Base-by-base conservation (phyloP, 352 stramenopile genomes). In the Thalassiosira pacifica region DNA sequence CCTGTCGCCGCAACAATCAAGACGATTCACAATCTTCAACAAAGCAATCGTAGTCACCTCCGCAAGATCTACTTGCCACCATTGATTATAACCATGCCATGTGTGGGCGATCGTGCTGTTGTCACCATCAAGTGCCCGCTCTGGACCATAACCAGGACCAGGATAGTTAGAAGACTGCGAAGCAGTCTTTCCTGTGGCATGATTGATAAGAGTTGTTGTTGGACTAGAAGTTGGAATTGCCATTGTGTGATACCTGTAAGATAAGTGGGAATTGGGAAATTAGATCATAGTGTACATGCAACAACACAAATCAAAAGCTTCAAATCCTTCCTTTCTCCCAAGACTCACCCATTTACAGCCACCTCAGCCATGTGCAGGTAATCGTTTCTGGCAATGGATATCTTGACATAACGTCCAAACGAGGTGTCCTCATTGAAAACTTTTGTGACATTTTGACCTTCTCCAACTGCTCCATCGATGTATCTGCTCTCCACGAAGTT, bases 371-470 rank as follows among this genome's bases (percentile, higher is more conserved):
- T 26, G 26, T 80, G 73, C 1, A 80, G 64, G 27, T 61, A 80
- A 31, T 79, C 73, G 1, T 65, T 5, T 19, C 60, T 57, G 0
- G 29, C 24, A 10, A 80, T 63, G 32, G 29, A 61, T 40, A 80
- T 24, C 37, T 75, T 48, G 4, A 80, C 48, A 73, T 80, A 80
- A 22, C 61, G 61, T 37, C 59, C 73, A 45, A 65, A 27, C 8
- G 73, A 80, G 52, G 22, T 64, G 27, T 64, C 60, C 40, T 80
- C 73, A 32, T 80, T 81, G 24, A 81, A 81, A 1, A 81, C 63
- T 63, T 74, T 74, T 40, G 75, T 61, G 2, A 81, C 73, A 8
- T 67, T 6, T 53, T 76, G 9, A 9, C 73, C 73, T 37, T 81
- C 64, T 24, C 73, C 73, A 40, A 81, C 73, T 22, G 61, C 32